Percentiles rank a stretch among this genome's conserved stretches.
These are phyloP conservation scores for Nannizzia gypsea DNA, from an alignment of 2,329 filamentous ascomycete species.

Conservation along the genomic window DNA sequence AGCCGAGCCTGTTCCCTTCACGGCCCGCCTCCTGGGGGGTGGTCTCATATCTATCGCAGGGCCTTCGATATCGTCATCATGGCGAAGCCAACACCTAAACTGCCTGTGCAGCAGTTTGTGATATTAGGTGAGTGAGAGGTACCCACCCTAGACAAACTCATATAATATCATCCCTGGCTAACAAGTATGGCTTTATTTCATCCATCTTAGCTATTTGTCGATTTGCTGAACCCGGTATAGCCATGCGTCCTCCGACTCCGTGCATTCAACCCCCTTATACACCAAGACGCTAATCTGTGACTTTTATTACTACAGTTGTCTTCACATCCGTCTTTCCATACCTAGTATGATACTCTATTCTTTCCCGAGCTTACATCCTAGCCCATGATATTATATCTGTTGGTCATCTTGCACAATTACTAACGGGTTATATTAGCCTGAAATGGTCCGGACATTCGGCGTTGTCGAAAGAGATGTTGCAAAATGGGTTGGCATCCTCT, in stretches of 20 bases:
- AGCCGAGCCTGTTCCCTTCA: background rate
- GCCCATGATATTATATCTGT: background rate
- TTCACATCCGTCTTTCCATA: conserved; percentile 60
- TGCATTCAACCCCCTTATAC: background rate
- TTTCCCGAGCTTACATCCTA: background rate
- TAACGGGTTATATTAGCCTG: conserved; percentile 42
- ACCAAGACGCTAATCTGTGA: conserved; percentile 10
- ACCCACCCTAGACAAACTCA: background rate
- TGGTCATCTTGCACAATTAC: background rate
- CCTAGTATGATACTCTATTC: conserved; percentile 27
- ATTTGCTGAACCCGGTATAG: conserved; percentile 58
- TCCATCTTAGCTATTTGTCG: conserved; percentile 55
- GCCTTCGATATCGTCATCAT: background rate
- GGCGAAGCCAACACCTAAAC: conserved; percentile 38
- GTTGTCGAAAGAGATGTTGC: conserved; percentile 56
- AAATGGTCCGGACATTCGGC: conserved; percentile 74
- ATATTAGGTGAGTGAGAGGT: conserved; percentile 53
- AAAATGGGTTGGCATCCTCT: conserved; percentile 67
- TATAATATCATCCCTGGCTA: conserved; percentile 19
- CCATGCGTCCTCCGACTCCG: conserved; percentile 19
- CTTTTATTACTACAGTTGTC: conserved; percentile 28
- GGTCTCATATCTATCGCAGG: background rate
- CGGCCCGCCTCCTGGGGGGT: background rate
- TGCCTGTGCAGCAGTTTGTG: conserved; percentile 64
- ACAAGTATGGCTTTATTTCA: background rate